A percentile compares a stretch with the other conserved stretches of the same genome.
phyloP scores from a whole-genome alignment of 2,329 filamentous ascomycete genomes.

The Furcasterigmium furcatum region DNA sequence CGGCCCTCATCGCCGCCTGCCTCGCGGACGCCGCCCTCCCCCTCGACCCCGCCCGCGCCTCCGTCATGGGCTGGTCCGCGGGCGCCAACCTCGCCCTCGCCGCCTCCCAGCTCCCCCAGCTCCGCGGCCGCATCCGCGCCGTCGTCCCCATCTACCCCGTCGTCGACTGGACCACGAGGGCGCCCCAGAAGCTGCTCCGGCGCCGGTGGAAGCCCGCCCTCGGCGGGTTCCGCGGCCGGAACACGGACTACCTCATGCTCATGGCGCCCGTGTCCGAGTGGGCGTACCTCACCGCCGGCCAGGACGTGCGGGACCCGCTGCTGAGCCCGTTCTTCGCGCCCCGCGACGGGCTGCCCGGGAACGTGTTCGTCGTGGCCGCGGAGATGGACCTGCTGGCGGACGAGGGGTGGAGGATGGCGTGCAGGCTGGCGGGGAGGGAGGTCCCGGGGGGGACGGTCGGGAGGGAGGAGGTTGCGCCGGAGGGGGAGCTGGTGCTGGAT shows the following conservation, averaged over 20 bases:
- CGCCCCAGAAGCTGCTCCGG: conserved; percentile 16
- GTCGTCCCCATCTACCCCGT: conserved; percentile 38
- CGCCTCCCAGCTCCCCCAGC: conserved; percentile 30
- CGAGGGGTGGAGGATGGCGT: conserved; percentile 36
- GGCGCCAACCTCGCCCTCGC: conserved; percentile 45
- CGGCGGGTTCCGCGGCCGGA: conserved; percentile 12
- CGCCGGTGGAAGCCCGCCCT: conserved; percentile 20
- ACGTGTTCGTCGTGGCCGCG: conserved; percentile 31
- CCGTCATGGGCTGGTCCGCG: conserved; percentile 45
- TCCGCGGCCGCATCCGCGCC: conserved; percentile 25
- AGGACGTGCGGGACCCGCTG: conserved; percentile 24
- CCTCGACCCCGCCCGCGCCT: conserved; percentile 36
- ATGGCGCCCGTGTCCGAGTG: conserved; percentile 23
- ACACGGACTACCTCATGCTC: conserved; percentile 8
- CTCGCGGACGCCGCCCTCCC: conserved; percentile 39
- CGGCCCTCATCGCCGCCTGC: conserved; percentile 35
- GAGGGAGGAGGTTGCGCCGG: conserved; percentile 14
- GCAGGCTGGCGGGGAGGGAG: conserved; percentile 25
- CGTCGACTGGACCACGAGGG: conserved; percentile 25
- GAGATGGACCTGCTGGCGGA: conserved; percentile 34
- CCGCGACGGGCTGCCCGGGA: conserved; percentile 25
- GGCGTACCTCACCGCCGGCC: conserved; percentile 24
- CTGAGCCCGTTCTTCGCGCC: conserved; percentile 28
- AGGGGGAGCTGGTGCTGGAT: conserved; percentile 16
- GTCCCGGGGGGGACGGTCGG: conserved; percentile 22